phyloP scores from a whole-genome alignment of 2,329 filamentous ascomycete genomes.

The Fusarium burgessii region DNA sequence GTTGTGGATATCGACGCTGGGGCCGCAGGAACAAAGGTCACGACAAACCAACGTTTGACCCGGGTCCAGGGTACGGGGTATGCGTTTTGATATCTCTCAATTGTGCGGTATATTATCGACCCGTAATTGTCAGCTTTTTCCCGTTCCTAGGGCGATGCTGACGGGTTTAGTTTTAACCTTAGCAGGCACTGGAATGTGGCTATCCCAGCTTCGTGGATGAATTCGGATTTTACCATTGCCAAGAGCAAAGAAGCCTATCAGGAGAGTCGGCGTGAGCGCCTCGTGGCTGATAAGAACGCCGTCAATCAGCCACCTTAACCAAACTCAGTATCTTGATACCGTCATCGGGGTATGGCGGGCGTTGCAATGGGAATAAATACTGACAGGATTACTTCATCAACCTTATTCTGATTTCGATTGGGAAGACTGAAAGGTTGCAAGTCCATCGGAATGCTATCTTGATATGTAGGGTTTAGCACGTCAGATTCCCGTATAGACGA shows the following conservation, averaged over 20 bases:
- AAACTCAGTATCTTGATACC: background rate
- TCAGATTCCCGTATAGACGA: too few relatives aligned
- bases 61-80: background rate
- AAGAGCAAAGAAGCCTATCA: background rate
- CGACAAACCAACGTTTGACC: background rate
- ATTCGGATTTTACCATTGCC: background rate
- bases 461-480: too few relatives aligned
- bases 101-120: background rate
- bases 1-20: background rate
- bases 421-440: fast-evolving
- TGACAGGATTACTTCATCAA: background rate
- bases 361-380: background rate
- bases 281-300: background rate
- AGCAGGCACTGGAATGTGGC: background rate
- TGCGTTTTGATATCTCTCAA: background rate
- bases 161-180: background rate
- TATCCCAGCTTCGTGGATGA: background rate
- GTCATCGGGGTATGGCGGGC: background rate
- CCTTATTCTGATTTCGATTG: background rate
- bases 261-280: fast-evolving
- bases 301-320: background rate
- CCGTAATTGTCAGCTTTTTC: background rate
- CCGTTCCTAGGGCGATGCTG: background rate
- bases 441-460: background rate
- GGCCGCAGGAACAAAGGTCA: background rate